Conservation (phyloP, 345 rosid species). For the Moricandia moricandioides region DNA sequence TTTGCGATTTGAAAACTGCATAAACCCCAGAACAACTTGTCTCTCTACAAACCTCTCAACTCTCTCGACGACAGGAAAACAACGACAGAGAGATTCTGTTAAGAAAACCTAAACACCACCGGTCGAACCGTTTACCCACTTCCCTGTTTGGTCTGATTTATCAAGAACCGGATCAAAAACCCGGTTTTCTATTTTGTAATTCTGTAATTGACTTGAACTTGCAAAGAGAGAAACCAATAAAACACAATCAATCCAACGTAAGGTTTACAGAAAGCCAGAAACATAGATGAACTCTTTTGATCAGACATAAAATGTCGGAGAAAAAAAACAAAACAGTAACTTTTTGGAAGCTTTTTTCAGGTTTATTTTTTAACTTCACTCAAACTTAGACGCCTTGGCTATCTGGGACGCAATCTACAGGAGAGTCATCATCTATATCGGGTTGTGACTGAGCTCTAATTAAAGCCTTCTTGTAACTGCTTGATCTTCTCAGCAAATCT, state of each 20-base stretch:
- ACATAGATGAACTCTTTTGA: neutral
- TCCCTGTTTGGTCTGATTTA: too few relatives aligned
- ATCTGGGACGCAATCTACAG: neutral
- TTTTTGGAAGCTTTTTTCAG: neutral
- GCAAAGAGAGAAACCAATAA: neutral
- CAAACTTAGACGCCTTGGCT: neutral
- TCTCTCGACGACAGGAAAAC: too few relatives aligned
- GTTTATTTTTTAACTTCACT: neutral
- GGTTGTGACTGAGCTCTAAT: constrained; percentile 33
- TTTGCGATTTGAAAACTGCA: neutral
- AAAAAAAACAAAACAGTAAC: neutral
- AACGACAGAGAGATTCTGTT: too few relatives aligned
- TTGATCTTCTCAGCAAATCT: constrained; percentile 34
- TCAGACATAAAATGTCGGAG: neutral
- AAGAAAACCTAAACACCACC: too few relatives aligned
- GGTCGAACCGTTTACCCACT: too few relatives aligned
- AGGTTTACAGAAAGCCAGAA: neutral
- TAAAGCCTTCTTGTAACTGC: constrained; percentile 37
- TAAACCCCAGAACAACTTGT: too few relatives aligned
- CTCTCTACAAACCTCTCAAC: too few relatives aligned
- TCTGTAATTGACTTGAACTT: neutral
- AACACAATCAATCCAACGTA: neutral
- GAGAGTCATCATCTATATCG: constrained; percentile 9
- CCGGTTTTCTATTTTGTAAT: neutral
- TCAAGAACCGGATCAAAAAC: neutral